Conservation (phyloP, 768 basidiomycete genomes). For the Erythrobasidium yunnanense region DNA sequence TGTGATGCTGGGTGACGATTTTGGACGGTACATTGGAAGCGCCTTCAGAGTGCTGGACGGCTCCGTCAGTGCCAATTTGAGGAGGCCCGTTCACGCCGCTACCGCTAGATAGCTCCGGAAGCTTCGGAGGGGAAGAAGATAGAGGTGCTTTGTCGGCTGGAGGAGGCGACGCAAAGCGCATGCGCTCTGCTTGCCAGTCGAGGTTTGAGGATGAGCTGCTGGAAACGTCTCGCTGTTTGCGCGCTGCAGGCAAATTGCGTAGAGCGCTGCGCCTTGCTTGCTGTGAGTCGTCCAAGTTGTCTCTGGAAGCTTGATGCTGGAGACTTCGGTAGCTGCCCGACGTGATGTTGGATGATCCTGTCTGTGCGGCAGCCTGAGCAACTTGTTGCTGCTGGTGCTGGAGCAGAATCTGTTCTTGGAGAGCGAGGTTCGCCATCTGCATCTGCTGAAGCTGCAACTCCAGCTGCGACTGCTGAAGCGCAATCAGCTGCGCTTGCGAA, state of each 20-base stretch:
- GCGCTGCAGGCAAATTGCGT: not conserved
- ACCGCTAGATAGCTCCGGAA: too few relatives aligned
- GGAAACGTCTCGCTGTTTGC: conserved; percentile 7
- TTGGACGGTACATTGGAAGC: too few relatives aligned
- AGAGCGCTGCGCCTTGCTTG: conserved; percentile 5
- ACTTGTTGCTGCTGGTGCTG: conserved; percentile 16
- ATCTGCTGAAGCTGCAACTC: conserved; percentile 28
- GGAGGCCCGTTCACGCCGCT: too few relatives aligned
- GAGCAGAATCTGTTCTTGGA: conserved; percentile 25
- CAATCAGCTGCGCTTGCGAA: conserved; percentile 16
- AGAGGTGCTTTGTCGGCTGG: not conserved
- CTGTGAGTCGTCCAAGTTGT: not conserved
- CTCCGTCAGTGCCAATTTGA: too few relatives aligned
- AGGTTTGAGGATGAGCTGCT: conserved; percentile 3
- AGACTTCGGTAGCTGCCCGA: not conserved
- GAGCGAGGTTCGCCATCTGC: conserved; percentile 21
- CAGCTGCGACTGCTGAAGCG: conserved; percentile 22
- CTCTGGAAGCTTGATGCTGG: too few relatives aligned
- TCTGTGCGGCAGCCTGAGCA: not conserved
- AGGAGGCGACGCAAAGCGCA: not conserved
- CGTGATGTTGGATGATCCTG: not conserved
- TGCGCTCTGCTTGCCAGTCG: conserved; percentile 18
- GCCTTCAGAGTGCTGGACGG: too few relatives aligned
- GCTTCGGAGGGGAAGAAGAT: too few relatives aligned
- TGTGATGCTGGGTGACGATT: not conserved